Percentiles rank a stretch among this genome's conserved stretches.
These are phyloP conservation scores for Agrocybe pediades DNA, from an alignment of 768 basidiomycete genomes.

Conservation along the genomic window DNA sequence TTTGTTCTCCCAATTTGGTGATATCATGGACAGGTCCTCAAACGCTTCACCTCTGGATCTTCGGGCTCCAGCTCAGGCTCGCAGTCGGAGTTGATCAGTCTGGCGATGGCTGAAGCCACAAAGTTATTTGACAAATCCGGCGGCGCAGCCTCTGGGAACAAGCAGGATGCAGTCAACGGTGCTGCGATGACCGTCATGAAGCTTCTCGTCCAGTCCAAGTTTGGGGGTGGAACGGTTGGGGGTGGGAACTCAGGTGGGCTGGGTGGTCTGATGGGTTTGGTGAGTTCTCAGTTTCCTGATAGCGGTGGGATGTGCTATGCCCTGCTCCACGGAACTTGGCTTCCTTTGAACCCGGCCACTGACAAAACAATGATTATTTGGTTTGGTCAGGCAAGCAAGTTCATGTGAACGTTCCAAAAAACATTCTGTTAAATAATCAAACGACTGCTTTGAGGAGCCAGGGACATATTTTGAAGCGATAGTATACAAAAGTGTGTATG, in stretches of 20 bases:
- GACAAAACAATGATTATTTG: not conserved
- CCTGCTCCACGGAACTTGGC: not conserved
- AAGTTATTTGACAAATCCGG: conserved; percentile 76
- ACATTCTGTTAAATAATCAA: too few species aligned
- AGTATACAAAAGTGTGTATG: too few species aligned
- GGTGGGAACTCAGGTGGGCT: conserved; percentile 75
- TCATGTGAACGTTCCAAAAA: conserved; percentile 1
- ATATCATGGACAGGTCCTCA: conserved; percentile 69
- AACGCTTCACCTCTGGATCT: conserved; percentile 64
- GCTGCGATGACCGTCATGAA: conserved; percentile 89
- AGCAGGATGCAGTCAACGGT: conserved; percentile 84
- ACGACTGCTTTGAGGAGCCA: too few species aligned
- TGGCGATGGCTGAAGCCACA: conserved; percentile 83
- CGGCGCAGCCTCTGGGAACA: conserved; percentile 62
- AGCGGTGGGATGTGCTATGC: too few species aligned
- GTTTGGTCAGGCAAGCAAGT: conserved; percentile 6
- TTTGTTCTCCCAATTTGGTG: too few species aligned
- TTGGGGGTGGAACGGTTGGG: conserved; percentile 45
- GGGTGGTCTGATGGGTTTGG: conserved; percentile 59
- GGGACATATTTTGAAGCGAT: too few species aligned
- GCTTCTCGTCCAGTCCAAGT: conserved; percentile 71
- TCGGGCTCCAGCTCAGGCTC: conserved; percentile 40
- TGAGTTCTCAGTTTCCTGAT: conserved; percentile 33
- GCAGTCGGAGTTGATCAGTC: conserved; percentile 71
- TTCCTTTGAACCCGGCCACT: not conserved